Percentiles rank a stretch among this genome's conserved stretches.
These are phyloP conservation scores for Prorocentrum cordatum DNA, from an alignment of 169 alveolate genomes.

Conservation along the genomic window DNA sequence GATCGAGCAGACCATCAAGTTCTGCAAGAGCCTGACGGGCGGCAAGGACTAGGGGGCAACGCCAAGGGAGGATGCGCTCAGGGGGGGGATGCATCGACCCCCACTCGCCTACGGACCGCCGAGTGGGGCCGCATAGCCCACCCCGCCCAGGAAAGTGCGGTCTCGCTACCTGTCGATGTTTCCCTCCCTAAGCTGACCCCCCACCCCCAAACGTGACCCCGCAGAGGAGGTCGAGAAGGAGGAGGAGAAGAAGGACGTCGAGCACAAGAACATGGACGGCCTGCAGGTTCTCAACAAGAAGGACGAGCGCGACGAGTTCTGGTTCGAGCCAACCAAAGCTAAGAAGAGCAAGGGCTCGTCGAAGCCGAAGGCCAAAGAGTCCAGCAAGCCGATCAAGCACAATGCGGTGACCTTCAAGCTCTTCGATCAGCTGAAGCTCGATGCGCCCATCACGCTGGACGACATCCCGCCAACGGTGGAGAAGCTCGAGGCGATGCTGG, in stretches of 20 bases:
- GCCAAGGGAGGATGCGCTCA: no score
- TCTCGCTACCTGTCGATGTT: no score
- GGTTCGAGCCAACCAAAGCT: background rate
- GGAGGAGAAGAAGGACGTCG: background rate
- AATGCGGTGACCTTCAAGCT: background rate
- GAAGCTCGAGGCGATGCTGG: background rate
- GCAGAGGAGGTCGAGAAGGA: background rate
- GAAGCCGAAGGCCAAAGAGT: background rate
- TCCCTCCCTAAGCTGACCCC: no score
- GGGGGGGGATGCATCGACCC: no score
- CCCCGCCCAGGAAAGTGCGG: no score
- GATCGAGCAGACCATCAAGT: background rate
- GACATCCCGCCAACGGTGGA: background rate
- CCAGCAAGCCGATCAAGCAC: background rate
- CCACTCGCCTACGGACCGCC: no score
- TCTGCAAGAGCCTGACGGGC: background rate
- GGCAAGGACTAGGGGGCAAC: no score
- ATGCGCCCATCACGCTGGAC: background rate
- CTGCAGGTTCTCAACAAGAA: background rate
- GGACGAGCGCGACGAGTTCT: background rate
- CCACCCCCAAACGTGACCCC: no score
- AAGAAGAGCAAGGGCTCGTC: background rate
- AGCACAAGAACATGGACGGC: background rate
- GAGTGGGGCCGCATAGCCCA: no score
- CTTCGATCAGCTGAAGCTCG: background rate